These are phyloP conservation scores for Fomitopsis pulvina DNA, from an alignment of 768 basidiomycete genomes.

Conservation along the genomic window DNA sequence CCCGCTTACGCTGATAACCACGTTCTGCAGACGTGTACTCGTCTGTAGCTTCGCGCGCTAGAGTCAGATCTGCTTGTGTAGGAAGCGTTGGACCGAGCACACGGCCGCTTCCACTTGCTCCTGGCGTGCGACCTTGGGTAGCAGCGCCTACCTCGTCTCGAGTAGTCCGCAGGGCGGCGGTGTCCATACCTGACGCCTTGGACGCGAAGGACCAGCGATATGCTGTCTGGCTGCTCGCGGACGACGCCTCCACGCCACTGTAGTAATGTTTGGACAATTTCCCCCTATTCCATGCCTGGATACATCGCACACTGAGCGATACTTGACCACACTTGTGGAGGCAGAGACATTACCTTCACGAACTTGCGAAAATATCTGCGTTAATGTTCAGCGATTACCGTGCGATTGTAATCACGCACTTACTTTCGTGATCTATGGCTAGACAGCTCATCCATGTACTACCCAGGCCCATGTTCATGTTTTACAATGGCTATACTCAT, in stretches of 20 bases:
- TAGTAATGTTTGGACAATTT: slow-evolving; percentile 57
- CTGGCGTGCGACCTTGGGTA: slow-evolving; percentile 27
- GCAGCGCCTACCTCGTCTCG: slow-evolving; percentile 51
- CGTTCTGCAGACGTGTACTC: slow-evolving; percentile 50
- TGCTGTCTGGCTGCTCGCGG: slow-evolving; percentile 64
- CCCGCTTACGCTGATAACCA: slow-evolving; percentile 57
- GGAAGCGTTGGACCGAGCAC: slow-evolving; percentile 66
- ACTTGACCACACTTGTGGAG: too few relatives aligned
- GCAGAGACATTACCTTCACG: slow-evolving; percentile 67
- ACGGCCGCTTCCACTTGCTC: slow-evolving; percentile 28
- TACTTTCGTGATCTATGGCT: slow-evolving; percentile 77
- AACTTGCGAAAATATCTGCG: slow-evolving; percentile 89
- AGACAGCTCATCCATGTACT: slow-evolving; percentile 86
- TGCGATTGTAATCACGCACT: slow-evolving; percentile 18
- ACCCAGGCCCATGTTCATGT: background rate
- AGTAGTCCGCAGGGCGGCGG: slow-evolving; percentile 47
- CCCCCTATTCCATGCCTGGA: slow-evolving; percentile 76
- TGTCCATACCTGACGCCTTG: slow-evolving; percentile 54
- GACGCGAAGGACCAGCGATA: slow-evolving; percentile 88
- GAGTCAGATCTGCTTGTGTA: slow-evolving; percentile 57
- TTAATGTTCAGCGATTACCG: slow-evolving; percentile 25
- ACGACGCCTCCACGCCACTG: slow-evolving; percentile 49
- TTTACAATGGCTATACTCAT: background rate
- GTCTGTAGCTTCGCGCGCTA: slow-evolving; percentile 56
- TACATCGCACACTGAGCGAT: background rate